Conservation (phyloP, 805 yeast genomes). For the Yarrowia sp. region DNA sequence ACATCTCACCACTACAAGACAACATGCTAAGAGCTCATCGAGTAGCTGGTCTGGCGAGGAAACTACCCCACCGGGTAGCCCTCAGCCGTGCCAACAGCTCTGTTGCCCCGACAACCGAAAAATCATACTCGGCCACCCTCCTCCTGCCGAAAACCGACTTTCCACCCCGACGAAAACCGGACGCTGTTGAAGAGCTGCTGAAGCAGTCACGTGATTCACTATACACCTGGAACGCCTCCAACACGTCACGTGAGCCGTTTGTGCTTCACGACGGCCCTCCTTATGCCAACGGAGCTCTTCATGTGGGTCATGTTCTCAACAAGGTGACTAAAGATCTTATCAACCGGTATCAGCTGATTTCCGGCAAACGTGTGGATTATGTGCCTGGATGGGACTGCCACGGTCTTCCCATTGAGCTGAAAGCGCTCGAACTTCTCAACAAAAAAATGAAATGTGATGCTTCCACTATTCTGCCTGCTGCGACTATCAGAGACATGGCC, state of each 20-base stretch:
- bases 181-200: neutral
- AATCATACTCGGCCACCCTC: conserved; percentile 5
- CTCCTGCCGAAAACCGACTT: conserved; percentile 17
- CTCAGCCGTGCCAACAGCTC: neutral
- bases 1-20: neutral
- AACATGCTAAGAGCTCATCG: neutral
- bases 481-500: conserved; percentile 67
- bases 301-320: conserved; percentile 88
- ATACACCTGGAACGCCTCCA: conserved; percentile 49
- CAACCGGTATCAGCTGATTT: conserved; percentile 62
- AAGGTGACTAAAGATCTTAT: conserved; percentile 86
- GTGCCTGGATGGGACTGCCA: conserved; percentile 99
- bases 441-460: conserved; percentile 41
- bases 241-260: conserved; percentile 46
- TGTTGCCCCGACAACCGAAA: neutral
- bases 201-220: conserved; percentile 43
- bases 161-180: neutral
- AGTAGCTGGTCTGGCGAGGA: neutral
- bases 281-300: conserved; percentile 93
- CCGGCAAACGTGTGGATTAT: conserved; percentile 64
- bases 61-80: neutral
- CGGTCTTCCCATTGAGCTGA: conserved; percentile 93
- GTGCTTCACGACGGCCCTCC: conserved; percentile 97
- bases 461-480: conserved; percentile 43
- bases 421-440: conserved; percentile 57